Base-by-base conservation (phyloP, 768 basidiomycete species). In the Hericium rajendrae region DNA sequence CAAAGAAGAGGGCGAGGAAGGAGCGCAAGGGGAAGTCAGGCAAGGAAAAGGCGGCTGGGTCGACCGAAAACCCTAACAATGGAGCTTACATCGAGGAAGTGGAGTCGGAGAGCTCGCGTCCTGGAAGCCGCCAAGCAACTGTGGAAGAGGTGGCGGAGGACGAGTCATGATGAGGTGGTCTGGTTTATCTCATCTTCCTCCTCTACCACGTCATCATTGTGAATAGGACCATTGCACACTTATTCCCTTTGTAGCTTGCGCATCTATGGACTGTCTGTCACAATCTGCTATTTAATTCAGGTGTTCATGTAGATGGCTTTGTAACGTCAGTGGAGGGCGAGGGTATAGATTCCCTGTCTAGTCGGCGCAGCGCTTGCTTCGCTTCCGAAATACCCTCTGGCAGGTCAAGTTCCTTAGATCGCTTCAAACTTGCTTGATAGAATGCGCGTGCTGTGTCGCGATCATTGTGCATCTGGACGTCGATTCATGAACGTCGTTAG, bases 1-100 rank as follows among this genome's bases (percentile, higher is more conserved):
- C 83, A 1, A 82, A 83, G 67, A 86, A 85, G 74, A 77, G 74
- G 54, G 71, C 74, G 37, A 87, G 84, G 74, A 87, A 85, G 74
- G 82, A 76, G 73, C 83, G 81, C 66, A 72, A 70, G 15, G 80
- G 83, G 57, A 82, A 83, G 66, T 74, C 71, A 59, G 76, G 78
- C 50, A 74, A 73, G 3, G 61, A 62, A 5, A 76, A 73, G 62
- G 70, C 70, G 51, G 74, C 77, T 65, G 63, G 77, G 68, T 59
- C 53, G 13, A 54, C 57, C 24, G 56, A 55, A 20, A 66, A 74
- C 8, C 62, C 67, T 24, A 75, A 72, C 32, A 72, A 71, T 2
- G 74, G 74, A 12, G 78, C 75, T 22, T 65, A 50, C 15, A 67
- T 72, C 65, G 66, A 74, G 69, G 67, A 73, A 59, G 69, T 69